Evolutionary conservation across 2,329 filamentous ascomycete genomes (phyloP).

Genomic region (Amauroascus niger): DNA sequence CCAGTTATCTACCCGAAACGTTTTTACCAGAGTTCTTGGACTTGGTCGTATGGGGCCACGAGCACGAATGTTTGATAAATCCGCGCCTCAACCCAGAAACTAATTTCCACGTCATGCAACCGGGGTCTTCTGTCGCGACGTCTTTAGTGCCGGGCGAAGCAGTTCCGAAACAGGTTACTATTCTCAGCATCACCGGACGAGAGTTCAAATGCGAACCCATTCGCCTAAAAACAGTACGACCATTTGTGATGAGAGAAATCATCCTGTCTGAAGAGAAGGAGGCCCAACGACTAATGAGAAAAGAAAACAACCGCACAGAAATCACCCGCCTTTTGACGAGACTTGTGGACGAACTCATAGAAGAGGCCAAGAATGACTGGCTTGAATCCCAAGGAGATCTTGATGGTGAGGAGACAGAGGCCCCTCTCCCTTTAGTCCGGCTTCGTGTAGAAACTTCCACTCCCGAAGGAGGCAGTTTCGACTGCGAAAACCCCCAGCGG

Average conservation of each 20-base stretch:
- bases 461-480: conserved; percentile 73
- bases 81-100: conserved; percentile 75
- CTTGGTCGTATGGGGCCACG: conserved; percentile 90
- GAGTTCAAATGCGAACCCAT: conserved; percentile 73
- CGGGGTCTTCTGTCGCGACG: conserved; percentile 90
- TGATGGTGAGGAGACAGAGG: conserved; percentile 48
- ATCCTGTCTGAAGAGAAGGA: conserved; percentile 63
- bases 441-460: conserved; percentile 85
- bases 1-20: conserved; percentile 86
- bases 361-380: conserved; percentile 75
- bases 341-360: conserved; percentile 78
- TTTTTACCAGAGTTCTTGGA: conserved; percentile 88
- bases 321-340: conserved; percentile 66
- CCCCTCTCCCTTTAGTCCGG: conserved; percentile 73
- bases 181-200: conserved; percentile 72
- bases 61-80: conserved; percentile 90
- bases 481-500: conserved; percentile 88
- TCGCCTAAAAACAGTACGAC: conserved; percentile 76
- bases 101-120: conserved; percentile 92
- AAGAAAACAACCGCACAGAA: conserved; percentile 72
- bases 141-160: conserved; percentile 85
- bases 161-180: conserved; percentile 79
- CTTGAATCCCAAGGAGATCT: conserved; percentile 59
- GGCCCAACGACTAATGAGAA: conserved; percentile 67
- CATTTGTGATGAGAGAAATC: conserved; percentile 80